Percentiles rank a stretch among this genome's conserved stretches.
These are phyloP conservation scores for Gracilaria caudata DNA, from an alignment of 23 red algal genomes.

Conservation along the genomic window DNA sequence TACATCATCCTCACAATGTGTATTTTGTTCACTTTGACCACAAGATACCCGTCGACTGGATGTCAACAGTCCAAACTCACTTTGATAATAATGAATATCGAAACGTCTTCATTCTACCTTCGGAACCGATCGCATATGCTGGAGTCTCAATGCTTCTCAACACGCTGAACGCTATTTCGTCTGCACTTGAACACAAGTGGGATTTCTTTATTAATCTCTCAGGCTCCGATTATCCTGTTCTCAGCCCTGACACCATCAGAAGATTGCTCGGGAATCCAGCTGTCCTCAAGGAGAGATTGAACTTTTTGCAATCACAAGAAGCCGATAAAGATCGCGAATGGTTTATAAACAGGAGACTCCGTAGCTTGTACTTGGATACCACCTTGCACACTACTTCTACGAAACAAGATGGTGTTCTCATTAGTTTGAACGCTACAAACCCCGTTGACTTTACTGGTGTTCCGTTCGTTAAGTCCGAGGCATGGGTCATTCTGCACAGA, in stretches of 20 bases:
- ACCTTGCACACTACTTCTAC: constrained; percentile 19
- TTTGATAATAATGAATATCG: neutral
- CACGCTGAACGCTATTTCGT: constrained; percentile 64
- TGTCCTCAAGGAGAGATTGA: constrained; percentile 28
- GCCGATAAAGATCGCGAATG: constrained; percentile 43
- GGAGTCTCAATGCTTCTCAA: constrained; percentile 80
- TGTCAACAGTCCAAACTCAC: constrained; percentile 7
- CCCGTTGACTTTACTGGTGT: constrained; percentile 11
- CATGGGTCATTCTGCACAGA: constrained; percentile 70
- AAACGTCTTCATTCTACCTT: constrained; percentile 71
- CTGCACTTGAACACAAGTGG: constrained; percentile 49
- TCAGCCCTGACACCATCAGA: constrained; percentile 17
- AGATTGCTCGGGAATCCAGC: constrained; percentile 25
- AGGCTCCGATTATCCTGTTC: constrained; percentile 73
- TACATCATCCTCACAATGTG: constrained; percentile 66
- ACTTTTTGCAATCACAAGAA: constrained; percentile 67
- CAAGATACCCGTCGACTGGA: constrained; percentile 44
- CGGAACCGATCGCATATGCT: constrained; percentile 72
- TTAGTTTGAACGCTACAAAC: constrained; percentile 33
- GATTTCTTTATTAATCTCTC: constrained; percentile 78
- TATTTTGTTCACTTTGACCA: constrained; percentile 82
- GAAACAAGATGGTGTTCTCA: constrained; percentile 22
- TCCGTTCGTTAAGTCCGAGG: constrained; percentile 66
- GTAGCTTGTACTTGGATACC: constrained; percentile 48
- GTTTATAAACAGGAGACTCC: constrained; percentile 40